Evolutionary conservation across 768 basidiomycete species (phyloP), one percentile per base, ranked within the genome.

Genomic region (Phaeotremella fagi): DNA sequence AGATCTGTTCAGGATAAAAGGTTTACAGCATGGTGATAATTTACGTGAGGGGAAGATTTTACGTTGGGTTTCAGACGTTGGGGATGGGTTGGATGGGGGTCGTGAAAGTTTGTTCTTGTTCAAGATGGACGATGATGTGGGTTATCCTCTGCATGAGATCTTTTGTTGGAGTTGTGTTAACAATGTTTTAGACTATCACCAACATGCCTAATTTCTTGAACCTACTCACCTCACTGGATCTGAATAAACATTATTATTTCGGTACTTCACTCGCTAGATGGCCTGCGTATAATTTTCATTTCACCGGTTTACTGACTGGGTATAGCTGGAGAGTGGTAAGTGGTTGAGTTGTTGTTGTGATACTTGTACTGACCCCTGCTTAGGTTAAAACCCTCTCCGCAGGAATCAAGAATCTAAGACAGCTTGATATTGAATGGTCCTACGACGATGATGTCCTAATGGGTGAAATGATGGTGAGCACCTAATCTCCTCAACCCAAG

Each of bases 91-190:
- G 18, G 61, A 63, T 48, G 58, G 58, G 6, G 54, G 58, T 7
- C 41, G 61, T 23, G 37, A 49, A 20, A 50, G 50, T 3, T 60
- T 45, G 58, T 63, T 47, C n/a, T 45, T 63, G 2, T 59, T 63
- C 57, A 63, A 63, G 45, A 49, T 63, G 43, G 61, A 63, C 45
- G 61, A 63, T 33, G 61, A 63, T 52, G 61, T 60, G 58, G 57
- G 61, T 60, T 4, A n/a, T 28, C 2, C 7, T 15, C 18, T n/a
- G n/a, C n/a, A n/a, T n/a, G n/a, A n/a, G n/a, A n/a, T n/a, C n/a
- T n/a, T n/a, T n/a, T n/a, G n/a, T n/a, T n/a, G n/a, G n/a, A n/a
- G n/a, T n/a, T n/a, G n/a, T n/a, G n/a, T n/a, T n/a, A n/a, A n/a
- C n/a, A n/a, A n/a, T n/a, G n/a, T n/a, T n/a, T n/a, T 16, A 63